Conservation (phyloP, 345 rosid genomes). For the Dipteronia dyeriana region DNA sequence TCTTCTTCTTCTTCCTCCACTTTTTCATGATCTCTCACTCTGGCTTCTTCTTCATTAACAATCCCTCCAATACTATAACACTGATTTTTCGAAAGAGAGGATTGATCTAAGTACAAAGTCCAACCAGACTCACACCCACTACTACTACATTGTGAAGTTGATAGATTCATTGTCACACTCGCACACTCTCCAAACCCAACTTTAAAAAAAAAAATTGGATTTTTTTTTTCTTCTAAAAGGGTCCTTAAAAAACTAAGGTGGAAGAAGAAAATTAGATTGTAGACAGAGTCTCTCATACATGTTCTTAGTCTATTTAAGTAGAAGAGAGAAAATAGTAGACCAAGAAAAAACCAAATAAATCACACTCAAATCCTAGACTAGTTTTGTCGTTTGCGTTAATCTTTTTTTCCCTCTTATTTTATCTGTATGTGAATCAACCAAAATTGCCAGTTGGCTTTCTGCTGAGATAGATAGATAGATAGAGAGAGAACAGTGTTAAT, state of each 20-base stretch:
- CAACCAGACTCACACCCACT: conserved; percentile 86
- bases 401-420: conserved; percentile 35
- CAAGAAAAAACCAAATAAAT: conserved; percentile 38
- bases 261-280: conserved; percentile 13
- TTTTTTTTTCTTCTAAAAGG: conserved; percentile 6
- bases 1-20: conserved; percentile 47
- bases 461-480: conserved; percentile 16
- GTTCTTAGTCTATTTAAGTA: conserved; percentile 28
- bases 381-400: conserved; percentile 40
- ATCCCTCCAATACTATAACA: conserved; percentile 30
- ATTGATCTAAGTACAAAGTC: conserved; percentile 73
- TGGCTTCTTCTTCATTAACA: conserved; percentile 22
- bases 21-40: conserved; percentile 24
- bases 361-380: conserved; percentile 51
- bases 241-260: conserved; percentile 6
- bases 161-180: conserved; percentile 38
- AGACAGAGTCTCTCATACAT: conserved; percentile 3
- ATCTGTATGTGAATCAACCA: conserved; percentile 44
- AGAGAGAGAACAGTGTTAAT: conserved; percentile 13
- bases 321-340: conserved; percentile 18
- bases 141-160: conserved; percentile 58
- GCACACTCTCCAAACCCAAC: conserved; percentile 14
- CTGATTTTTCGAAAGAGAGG: conserved; percentile 38
- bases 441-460: conserved; percentile 64
- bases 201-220: conserved; percentile 7